Evolutionary conservation across 2,329 filamentous ascomycete species (phyloP).

Genomic region (Sphaerulina musiva): DNA sequence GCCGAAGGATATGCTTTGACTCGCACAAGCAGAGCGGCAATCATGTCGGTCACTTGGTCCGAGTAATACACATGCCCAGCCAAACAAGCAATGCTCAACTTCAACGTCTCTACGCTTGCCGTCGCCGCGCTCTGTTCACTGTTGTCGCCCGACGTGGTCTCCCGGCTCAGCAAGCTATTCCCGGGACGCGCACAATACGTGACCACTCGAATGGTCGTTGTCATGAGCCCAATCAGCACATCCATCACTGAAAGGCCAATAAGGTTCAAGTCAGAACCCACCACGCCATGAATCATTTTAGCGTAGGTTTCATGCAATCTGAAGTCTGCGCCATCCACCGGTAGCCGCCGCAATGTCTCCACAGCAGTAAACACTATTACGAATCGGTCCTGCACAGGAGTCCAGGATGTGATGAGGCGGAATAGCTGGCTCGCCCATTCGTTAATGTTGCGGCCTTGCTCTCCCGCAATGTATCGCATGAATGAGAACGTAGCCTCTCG

Average conservation of each 20-base stretch:
- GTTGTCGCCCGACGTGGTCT: conserved; percentile 1
- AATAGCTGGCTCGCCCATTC: conserved; percentile 80
- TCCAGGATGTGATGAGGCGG: conserved; percentile 74
- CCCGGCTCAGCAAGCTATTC: not conserved
- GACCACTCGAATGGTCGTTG: conserved; percentile 57
- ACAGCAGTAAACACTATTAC: conserved; percentile 77
- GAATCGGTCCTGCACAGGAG: conserved; percentile 90
- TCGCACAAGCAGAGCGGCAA: conserved; percentile 68
- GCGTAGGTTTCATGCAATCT: conserved; percentile 68
- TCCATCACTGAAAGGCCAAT: conserved; percentile 97
- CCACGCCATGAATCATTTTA: conserved; percentile 70
- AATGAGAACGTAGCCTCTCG: conserved; percentile 67
- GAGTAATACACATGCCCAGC: conserved; percentile 95
- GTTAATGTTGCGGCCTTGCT: conserved; percentile 20
- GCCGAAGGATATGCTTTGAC: conserved; percentile 55
- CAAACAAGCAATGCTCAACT: conserved; percentile 80
- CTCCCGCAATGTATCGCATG: conserved; percentile 60
- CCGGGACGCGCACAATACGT: conserved; percentile 11
- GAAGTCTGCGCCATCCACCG: conserved; percentile 58
- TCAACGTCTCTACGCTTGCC: conserved; percentile 46
- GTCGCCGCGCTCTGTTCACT: conserved; percentile 9
- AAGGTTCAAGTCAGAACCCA: conserved; percentile 84
- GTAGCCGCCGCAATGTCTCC: conserved; percentile 64
- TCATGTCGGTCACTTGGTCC: conserved; percentile 93
- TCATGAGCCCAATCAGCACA: conserved; percentile 72